phyloP scores from a whole-genome alignment of 352 stramenopile genomes.

The Globisporangium iwayamae region DNA sequence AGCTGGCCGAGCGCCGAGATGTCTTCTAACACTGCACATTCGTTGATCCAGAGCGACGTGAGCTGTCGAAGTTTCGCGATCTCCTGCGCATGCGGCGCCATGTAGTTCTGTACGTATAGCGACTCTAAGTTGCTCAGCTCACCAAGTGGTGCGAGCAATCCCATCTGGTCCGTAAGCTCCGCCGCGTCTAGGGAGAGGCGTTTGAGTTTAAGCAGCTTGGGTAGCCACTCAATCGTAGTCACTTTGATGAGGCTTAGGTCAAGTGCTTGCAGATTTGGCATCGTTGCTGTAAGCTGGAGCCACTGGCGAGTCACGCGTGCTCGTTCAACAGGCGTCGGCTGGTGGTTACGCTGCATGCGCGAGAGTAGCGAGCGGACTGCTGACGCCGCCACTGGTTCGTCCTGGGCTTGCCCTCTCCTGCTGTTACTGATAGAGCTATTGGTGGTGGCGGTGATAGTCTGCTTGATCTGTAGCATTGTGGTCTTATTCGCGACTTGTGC shows the following conservation, averaged over 20 bases:
- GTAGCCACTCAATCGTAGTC: conserved; percentile 1
- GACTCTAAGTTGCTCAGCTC: not conserved
- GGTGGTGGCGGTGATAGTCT: not conserved
- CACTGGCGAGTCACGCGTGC: not conserved
- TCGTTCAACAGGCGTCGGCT: not conserved
- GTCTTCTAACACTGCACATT: not conserved
- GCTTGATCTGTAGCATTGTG: conserved; percentile 4
- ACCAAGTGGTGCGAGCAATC: not conserved
- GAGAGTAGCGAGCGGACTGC: conserved; percentile 1
- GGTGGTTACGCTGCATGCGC: not conserved
- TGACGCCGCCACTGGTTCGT: not conserved
- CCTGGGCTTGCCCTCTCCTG: not conserved
- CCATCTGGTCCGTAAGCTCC: not conserved
- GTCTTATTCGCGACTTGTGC: not conserved
- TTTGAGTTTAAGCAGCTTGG: not conserved
- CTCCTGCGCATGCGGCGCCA: not conserved
- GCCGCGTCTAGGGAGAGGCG: not conserved
- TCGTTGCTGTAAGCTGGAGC: not conserved
- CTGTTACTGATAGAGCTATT: not conserved
- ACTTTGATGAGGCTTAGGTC: conserved; percentile 3
- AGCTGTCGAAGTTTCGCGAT: not conserved
- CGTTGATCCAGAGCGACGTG: conserved; percentile 1
- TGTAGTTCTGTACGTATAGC: conserved; percentile 4
- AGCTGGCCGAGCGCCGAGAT: not conserved
- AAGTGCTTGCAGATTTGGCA: not conserved